These are phyloP conservation scores for Verticillium nubilum DNA, from an alignment of 2,329 filamentous ascomycete genomes.

Conservation along the genomic window DNA sequence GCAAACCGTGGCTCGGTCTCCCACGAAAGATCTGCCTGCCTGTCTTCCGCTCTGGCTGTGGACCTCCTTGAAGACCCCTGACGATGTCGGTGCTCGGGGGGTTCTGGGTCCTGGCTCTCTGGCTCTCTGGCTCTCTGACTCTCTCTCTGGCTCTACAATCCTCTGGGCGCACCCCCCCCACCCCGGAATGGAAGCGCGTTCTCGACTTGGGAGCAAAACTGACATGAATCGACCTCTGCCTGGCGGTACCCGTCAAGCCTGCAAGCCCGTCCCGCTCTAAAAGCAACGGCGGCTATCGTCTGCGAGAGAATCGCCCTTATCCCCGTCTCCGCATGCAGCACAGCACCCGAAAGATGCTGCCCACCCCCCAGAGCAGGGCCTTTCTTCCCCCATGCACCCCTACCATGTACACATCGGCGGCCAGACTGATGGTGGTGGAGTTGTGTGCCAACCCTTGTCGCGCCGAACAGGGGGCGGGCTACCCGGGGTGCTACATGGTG, in stretches of 20 bases:
- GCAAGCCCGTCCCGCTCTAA: neutral
- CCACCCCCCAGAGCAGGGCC: neutral
- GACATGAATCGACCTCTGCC: constrained; percentile 6
- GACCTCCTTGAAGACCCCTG: neutral
- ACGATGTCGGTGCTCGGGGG: neutral
- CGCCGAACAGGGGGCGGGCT: neutral
- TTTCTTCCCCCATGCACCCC: neutral
- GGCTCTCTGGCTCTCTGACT: neutral
- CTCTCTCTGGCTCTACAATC: neutral
- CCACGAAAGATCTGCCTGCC: neutral
- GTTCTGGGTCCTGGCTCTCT: neutral
- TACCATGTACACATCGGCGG: neutral
- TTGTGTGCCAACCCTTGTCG: neutral
- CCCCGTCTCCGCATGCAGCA: constrained; percentile 10
- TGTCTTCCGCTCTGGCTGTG: neutral
- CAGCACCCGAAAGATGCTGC: neutral
- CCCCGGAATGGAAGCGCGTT: neutral
- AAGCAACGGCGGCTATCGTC: constrained; percentile 12
- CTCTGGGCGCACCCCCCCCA: neutral
- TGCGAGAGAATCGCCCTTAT: constrained; percentile 7
- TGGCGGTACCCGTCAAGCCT: constrained; percentile 8
- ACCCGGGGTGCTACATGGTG: neutral
- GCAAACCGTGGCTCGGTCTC: neutral
- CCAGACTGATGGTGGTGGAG: neutral
- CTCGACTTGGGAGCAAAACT: neutral